Conservation (phyloP, 495 filamentous ascomycete species). For the Ascobolus immersus region DNA sequence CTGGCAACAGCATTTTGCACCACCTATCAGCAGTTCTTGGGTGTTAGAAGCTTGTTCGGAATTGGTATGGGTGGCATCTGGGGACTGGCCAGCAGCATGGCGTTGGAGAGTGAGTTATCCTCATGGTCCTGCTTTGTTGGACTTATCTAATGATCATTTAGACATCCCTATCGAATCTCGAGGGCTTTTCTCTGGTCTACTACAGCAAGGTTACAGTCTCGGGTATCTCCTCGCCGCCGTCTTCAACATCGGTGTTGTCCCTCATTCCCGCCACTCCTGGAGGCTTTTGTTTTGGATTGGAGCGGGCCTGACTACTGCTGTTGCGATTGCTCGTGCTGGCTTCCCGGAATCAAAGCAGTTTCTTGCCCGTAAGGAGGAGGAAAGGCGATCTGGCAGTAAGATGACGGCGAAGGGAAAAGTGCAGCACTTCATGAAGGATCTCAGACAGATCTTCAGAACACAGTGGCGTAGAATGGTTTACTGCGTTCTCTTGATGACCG, state of each 20-base stretch:
- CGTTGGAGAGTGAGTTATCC: slow-evolving; percentile 31
- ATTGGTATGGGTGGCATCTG: slow-evolving; percentile 67
- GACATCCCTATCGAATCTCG: slow-evolving; percentile 26
- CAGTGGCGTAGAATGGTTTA: slow-evolving; percentile 53
- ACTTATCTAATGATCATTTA: neutral
- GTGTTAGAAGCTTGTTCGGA: slow-evolving; percentile 45
- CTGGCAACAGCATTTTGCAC: slow-evolving; percentile 44
- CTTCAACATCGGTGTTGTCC: slow-evolving; percentile 37
- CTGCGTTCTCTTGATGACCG: slow-evolving; percentile 41
- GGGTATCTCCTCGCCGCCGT: slow-evolving; percentile 51
- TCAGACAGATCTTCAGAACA: slow-evolving; percentile 30
- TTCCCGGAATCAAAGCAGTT: slow-evolving; percentile 54
- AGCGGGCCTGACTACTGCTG: slow-evolving; percentile 34
- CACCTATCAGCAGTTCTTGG: slow-evolving; percentile 43
- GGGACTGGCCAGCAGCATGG: slow-evolving; percentile 60
- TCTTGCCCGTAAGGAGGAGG: slow-evolving; percentile 31
- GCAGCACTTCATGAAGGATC: slow-evolving; percentile 22
- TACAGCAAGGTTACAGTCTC: slow-evolving; percentile 54
- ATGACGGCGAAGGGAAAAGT: slow-evolving; percentile 10
- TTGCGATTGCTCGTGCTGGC: slow-evolving; percentile 34
- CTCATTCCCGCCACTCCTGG: slow-evolving; percentile 9
- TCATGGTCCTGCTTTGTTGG: neutral
- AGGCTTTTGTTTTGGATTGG: slow-evolving; percentile 23
- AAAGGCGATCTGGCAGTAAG: slow-evolving; percentile 14
- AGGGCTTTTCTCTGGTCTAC: slow-evolving; percentile 50